Conservation (phyloP, 345 rosid genomes). For the Syzygium jambos region DNA sequence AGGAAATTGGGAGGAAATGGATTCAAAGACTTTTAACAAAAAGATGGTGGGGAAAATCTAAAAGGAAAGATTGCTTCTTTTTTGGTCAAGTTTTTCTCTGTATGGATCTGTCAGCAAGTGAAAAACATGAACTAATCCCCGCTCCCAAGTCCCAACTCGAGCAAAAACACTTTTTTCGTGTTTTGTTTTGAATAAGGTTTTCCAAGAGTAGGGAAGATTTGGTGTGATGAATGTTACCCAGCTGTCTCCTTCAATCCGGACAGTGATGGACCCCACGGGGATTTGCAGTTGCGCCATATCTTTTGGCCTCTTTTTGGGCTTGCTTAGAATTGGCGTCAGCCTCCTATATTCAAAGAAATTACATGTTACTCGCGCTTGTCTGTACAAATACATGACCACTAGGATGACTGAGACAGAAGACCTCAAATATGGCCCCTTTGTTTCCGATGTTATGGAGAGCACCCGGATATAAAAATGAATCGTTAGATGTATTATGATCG, state of each 20-base stretch:
- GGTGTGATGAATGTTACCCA: not conserved
- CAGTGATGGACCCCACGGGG: conserved; percentile 4
- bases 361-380: not conserved
- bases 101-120: not conserved
- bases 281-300: not conserved
- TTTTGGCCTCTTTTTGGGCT: not conserved
- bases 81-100: not conserved
- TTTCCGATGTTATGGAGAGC: not conserved
- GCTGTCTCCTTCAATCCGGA: conserved; percentile 33
- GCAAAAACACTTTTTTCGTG: not conserved
- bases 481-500: not conserved
- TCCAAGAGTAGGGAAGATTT: not conserved
- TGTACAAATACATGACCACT: not conserved
- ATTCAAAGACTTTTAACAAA: not conserved
- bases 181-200: not conserved
- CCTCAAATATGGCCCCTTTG: not conserved
- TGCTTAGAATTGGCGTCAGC: not conserved
- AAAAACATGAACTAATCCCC: conserved; percentile 2
- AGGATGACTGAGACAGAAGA: not conserved
- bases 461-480: not conserved
- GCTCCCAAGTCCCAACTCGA: not conserved
- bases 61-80: not conserved
- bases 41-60: not conserved
- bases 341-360: not conserved
- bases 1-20: not conserved